Percentiles rank a stretch among this genome's conserved stretches.
Evolutionary conservation across 192 early-diverging fungal genomes (phyloP).

Genomic region (Phycomyces blakesleeanus): DNA sequence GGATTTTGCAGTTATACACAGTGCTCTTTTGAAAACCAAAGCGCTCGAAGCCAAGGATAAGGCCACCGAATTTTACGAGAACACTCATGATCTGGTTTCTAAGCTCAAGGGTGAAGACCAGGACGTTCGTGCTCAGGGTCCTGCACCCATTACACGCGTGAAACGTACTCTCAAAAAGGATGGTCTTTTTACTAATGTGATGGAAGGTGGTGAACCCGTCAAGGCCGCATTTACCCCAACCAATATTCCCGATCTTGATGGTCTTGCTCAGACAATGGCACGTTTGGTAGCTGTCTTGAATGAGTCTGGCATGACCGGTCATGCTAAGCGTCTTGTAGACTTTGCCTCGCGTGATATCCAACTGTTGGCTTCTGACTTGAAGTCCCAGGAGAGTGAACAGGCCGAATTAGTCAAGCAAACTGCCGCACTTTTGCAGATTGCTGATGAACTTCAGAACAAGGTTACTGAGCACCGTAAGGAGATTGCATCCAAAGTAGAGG

Average conservation of each 20-base stretch:
- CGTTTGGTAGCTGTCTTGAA: conserved; percentile 23
- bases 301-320: conserved; percentile 37
- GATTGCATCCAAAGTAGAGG: conserved; percentile 46
- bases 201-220: conserved; percentile 7
- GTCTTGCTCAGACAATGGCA: conserved; percentile 28
- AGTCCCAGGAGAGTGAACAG: conserved; percentile 25
- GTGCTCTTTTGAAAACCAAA: conserved; percentile 19
- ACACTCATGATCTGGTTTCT: conserved; percentile 18
- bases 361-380: background rate
- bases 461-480: conserved; percentile 54
- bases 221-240: background rate
- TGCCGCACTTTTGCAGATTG: conserved; percentile 4
- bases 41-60: conserved; percentile 17
- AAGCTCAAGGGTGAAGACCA: conserved; percentile 29
- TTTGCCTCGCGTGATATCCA: conserved; percentile 49
- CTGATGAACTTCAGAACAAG: conserved; percentile 47
- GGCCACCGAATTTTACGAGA: conserved; percentile 32
- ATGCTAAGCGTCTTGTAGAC: conserved; percentile 55
- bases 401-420: conserved; percentile 45
- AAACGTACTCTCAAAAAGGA: background rate
- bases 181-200: conserved; percentile 7
- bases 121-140: conserved; percentile 5
- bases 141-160: background rate
- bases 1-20: conserved; percentile 34
- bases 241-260: conserved; percentile 11